phyloP scores from a whole-genome alignment of 1,284 basidiomycete species.

The Lentinula novae-zelandiae region DNA sequence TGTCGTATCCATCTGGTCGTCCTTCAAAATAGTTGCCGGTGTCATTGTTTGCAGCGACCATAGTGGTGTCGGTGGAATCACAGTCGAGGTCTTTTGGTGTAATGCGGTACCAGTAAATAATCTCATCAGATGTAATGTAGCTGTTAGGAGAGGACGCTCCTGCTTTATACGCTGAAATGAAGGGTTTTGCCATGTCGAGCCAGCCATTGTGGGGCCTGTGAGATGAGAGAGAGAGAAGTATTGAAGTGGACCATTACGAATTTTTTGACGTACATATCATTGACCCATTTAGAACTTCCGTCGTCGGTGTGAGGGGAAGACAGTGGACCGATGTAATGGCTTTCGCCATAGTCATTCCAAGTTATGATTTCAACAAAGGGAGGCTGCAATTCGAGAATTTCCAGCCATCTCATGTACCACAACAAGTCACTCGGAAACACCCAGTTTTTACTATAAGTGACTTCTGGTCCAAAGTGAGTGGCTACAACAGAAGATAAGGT shows the following conservation, averaged over 20 bases:
- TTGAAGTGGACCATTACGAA: background rate
- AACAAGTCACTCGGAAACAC: slow-evolving; percentile 30
- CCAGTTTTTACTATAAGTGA: slow-evolving; percentile 27
- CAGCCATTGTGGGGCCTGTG: slow-evolving; percentile 21
- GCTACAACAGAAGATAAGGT: slow-evolving; percentile 12
- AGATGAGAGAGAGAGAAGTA: background rate
- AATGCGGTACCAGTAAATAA: slow-evolving; percentile 24
- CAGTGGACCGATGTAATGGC: slow-evolving; percentile 21
- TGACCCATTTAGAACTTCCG: slow-evolving; percentile 22
- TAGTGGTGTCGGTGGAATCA: slow-evolving; percentile 23
- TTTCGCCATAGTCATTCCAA: slow-evolving; percentile 27
- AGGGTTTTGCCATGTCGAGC: slow-evolving; percentile 23
- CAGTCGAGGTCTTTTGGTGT: slow-evolving; percentile 19
- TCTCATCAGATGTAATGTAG: slow-evolving; percentile 19
- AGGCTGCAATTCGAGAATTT: slow-evolving; percentile 27
- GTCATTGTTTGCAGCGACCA: slow-evolving; percentile 19
- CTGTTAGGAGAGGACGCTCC: slow-evolving; percentile 15
- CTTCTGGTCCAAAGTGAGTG: slow-evolving; percentile 32
- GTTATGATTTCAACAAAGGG: slow-evolving; percentile 38
- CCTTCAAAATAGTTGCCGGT: slow-evolving; percentile 21
- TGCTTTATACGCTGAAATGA: slow-evolving; percentile 23
- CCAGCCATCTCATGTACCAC: slow-evolving; percentile 28
- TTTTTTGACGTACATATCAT: slow-evolving; percentile 19
- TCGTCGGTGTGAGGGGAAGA: slow-evolving; percentile 22
- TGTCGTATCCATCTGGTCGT: slow-evolving; percentile 27